phyloP scores from a whole-genome alignment of 139 green algal genomes.

The Closterium sp. region DNA sequence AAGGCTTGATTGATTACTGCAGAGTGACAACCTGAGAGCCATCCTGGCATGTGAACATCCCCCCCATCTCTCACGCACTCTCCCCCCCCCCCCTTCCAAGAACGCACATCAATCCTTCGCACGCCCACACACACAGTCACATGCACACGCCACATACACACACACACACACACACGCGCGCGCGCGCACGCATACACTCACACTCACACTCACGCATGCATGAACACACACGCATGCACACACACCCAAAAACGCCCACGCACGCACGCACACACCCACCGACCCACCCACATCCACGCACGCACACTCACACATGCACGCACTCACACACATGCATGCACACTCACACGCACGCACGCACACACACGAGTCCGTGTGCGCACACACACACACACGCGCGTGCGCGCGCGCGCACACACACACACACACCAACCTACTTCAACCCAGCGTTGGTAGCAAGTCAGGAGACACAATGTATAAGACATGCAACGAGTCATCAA shows the following conservation, averaged over 20 bases:
- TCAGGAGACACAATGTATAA: not conserved
- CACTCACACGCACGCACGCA: not conserved
- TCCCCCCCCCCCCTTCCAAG: too few species aligned
- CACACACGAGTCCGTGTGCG: not conserved
- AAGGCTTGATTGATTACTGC: too few species aligned
- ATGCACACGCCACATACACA: not conserved
- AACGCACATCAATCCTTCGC: too few species aligned
- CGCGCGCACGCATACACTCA: not conserved
- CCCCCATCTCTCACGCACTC: too few species aligned
- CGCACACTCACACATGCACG: not conserved
- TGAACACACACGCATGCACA: not conserved
- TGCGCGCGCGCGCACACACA: not conserved
- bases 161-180: not conserved
- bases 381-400: not conserved
- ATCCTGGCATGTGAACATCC: too few species aligned
- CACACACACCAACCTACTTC: not conserved
- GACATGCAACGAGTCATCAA: not conserved
- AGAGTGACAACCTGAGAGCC: too few species aligned
- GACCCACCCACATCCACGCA: not conserved
- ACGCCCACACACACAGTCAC: too few species aligned
- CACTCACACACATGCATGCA: not conserved
- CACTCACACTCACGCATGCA: not conserved
- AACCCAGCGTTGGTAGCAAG: not conserved
- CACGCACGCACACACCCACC: not conserved
- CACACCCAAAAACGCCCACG: not conserved